phyloP scores from a whole-genome alignment of 2,329 filamentous ascomycete species.

The Albophoma yamanashiensis region DNA sequence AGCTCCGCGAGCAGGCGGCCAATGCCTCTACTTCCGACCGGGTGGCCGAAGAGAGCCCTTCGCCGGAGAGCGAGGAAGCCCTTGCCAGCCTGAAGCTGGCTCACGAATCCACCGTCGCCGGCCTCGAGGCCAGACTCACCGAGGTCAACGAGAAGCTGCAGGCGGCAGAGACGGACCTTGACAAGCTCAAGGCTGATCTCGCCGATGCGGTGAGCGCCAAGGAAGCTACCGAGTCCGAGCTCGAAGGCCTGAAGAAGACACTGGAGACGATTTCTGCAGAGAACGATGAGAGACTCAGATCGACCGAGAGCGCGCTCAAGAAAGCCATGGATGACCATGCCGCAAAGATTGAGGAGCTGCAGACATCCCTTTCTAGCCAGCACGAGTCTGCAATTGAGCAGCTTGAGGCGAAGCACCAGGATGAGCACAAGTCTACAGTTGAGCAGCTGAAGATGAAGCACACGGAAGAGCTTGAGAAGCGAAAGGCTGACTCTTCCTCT shows the following conservation, averaged over 20 bases:
- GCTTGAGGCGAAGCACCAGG: constrained; percentile 41
- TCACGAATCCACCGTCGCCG: constrained; percentile 36
- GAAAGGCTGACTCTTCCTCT: constrained; percentile 29
- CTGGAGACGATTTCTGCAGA: constrained; percentile 31
- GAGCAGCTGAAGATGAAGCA: constrained; percentile 43
- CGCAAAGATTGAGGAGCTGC: constrained; percentile 38
- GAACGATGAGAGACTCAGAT: constrained; percentile 21
- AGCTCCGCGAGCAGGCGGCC: constrained; percentile 41
- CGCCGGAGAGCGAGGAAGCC: constrained; percentile 29
- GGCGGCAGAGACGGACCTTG: constrained; percentile 38
- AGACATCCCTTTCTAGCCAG: constrained; percentile 36
- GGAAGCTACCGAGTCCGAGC: constrained; percentile 35
- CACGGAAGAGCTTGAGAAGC: constrained; percentile 36
- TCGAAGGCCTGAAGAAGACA: constrained; percentile 37
- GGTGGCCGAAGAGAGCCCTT: constrained; percentile 28
- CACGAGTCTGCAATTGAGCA: constrained; percentile 36
- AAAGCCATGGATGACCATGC: constrained; percentile 35
- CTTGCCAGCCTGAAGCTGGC: constrained; percentile 38
- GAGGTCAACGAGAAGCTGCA: constrained; percentile 40
- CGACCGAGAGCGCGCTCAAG: constrained; percentile 20
- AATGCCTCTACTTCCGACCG: constrained; percentile 24
- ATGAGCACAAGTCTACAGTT: constrained; percentile 30
- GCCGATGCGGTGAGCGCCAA: constrained; percentile 36
- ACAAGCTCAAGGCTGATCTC: constrained; percentile 37
- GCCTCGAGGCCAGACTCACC: constrained; percentile 34